phyloP scores from a whole-genome alignment of 2,329 filamentous ascomycete species.

The Pseudogymnoascus sp. region DNA sequence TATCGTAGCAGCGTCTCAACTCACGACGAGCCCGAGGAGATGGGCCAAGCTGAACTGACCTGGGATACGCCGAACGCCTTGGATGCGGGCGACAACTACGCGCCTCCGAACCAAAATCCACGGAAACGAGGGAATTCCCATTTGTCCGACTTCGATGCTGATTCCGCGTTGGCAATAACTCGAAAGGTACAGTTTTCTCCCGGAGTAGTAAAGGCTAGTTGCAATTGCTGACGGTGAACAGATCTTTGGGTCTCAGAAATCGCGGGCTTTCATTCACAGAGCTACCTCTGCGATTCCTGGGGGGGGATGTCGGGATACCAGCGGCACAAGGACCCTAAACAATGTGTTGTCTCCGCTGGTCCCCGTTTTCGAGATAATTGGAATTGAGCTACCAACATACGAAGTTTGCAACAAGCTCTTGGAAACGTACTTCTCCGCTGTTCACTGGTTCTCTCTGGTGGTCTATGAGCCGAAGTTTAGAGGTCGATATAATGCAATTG shows the following conservation, averaged over 20 bases:
- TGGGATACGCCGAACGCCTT: background rate
- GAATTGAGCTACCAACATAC: slow-evolving; percentile 28
- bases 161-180: slow-evolving; percentile 34
- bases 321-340: slow-evolving; percentile 19
- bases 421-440: slow-evolving; percentile 37
- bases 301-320: slow-evolving; percentile 21
- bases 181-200: slow-evolving; percentile 21
- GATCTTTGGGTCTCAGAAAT: slow-evolving; percentile 28
- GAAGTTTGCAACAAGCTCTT: slow-evolving; percentile 30
- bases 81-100: background rate
- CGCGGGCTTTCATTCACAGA: slow-evolving; percentile 26
- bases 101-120: background rate
- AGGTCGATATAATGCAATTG: slow-evolving; percentile 28
- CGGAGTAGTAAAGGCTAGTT: background rate
- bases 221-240: slow-evolving; percentile 3
- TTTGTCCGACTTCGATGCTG: slow-evolving; percentile 23
- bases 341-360: slow-evolving; percentile 23
- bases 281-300: slow-evolving; percentile 34
- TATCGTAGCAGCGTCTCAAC: background rate
- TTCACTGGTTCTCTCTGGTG: slow-evolving; percentile 41
- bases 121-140: slow-evolving; percentile 7
- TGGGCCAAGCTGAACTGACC: background rate
- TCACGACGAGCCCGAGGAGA: background rate
- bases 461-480: slow-evolving; percentile 39
- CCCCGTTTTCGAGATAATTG: slow-evolving; percentile 21